Evolutionary conservation across 768 basidiomycete genomes (phyloP).

Genomic region (Termitomyces sp.): DNA sequence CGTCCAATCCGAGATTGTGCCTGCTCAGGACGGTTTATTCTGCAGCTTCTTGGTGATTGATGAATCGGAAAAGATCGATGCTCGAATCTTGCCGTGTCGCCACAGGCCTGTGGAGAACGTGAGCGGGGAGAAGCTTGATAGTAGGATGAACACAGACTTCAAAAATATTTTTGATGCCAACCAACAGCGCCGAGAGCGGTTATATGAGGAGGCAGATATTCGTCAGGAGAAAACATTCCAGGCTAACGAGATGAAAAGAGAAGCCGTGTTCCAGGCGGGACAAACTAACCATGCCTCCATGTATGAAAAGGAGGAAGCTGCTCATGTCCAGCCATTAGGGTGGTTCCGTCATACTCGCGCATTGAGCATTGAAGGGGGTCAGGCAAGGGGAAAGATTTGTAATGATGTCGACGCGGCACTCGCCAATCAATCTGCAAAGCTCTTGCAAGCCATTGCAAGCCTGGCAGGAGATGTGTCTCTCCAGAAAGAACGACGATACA

Average conservation of each 20-base stretch:
- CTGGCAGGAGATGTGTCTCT: background rate
- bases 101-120: slow-evolving; percentile 7
- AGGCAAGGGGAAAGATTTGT: background rate
- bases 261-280: background rate
- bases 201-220: background rate
- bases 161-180: background rate
- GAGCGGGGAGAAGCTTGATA: background rate
- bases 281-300: slow-evolving; percentile 1
- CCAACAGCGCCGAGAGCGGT: background rate
- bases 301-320: slow-evolving; percentile 2
- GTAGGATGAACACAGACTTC: background rate
- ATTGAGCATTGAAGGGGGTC: background rate
- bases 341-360: background rate
- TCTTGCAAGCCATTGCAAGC: background rate
- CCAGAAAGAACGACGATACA: background rate
- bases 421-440: background rate
- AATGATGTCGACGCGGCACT: background rate
- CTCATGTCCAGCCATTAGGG: background rate
- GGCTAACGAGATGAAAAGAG: background rate
- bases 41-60: no score
- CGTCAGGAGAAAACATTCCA: background rate
- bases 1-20: no score
- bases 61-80: no score
- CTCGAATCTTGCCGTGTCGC: no score
- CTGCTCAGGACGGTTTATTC: no score